These are phyloP conservation scores for Tanacetum coccineum DNA, from an alignment of 129 eudicot species.

Conservation along the genomic window DNA sequence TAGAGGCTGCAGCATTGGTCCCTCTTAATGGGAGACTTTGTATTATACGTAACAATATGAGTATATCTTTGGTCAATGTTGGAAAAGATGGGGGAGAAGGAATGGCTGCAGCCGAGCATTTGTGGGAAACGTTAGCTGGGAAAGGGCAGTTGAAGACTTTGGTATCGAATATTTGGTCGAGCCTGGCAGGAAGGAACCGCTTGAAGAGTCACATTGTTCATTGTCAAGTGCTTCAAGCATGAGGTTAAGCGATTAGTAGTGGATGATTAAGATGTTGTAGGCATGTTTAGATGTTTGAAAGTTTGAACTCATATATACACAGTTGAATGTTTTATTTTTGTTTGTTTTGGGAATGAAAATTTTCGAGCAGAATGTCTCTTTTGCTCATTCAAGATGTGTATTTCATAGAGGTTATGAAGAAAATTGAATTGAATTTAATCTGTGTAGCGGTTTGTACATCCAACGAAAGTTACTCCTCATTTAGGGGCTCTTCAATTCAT, in stretches of 20 bases:
- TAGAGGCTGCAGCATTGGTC: slow-evolving; percentile 80
- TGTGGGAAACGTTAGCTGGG: slow-evolving; percentile 71
- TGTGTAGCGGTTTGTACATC: too few species aligned
- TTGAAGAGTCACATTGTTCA: slow-evolving; percentile 71
- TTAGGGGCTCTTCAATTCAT: too few species aligned
- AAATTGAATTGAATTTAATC: neutral
- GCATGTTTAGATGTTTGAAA: slow-evolving; percentile 23
- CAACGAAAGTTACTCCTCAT: too few species aligned
- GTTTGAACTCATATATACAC: slow-evolving; percentile 25
- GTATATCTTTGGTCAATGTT: slow-evolving; percentile 65
- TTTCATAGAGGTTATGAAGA: neutral
- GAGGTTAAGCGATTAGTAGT: slow-evolving; percentile 17
- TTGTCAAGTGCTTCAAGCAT: slow-evolving; percentile 81
- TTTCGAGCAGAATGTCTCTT: slow-evolving; percentile 2
- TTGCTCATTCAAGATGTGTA: neutral
- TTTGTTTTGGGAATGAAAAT: neutral
- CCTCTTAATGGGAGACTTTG: slow-evolving; percentile 61
- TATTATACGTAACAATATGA: slow-evolving; percentile 72
- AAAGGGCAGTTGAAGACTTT: slow-evolving; percentile 71
- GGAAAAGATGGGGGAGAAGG: slow-evolving; percentile 31
- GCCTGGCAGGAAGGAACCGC: slow-evolving; percentile 61
- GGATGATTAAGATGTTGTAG: slow-evolving; percentile 21
- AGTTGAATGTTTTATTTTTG: slow-evolving; percentile 20
- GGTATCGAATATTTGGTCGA: slow-evolving; percentile 62
- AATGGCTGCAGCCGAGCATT: slow-evolving; percentile 36